Evolutionary conservation across 257 asterid species (phyloP).

Genomic region (Perilla frutescens): DNA sequence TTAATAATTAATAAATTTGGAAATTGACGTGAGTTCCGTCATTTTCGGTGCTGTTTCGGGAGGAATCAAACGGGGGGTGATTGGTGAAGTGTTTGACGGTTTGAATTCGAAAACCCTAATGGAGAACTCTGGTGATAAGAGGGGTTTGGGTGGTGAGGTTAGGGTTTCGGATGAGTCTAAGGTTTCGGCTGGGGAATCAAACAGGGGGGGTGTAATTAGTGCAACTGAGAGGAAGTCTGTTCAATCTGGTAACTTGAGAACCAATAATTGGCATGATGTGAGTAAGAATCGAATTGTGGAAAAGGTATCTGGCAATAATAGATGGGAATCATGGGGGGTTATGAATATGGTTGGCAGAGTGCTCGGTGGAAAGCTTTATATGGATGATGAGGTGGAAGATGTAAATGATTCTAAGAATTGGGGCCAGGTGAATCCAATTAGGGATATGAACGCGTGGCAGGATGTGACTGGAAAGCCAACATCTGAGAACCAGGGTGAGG

Average conservation of each 20-base stretch:
- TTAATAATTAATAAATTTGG: conserved; percentile 44
- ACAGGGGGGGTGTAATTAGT: conserved; percentile 24
- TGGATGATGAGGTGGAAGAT: conserved; percentile 43
- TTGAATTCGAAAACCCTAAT: conserved; percentile 45
- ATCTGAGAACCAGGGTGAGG: conserved; percentile 9
- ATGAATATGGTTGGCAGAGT: conserved; percentile 57
- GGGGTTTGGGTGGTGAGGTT: conserved; percentile 43
- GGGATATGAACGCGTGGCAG: conserved; percentile 31
- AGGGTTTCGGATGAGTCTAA: conserved; percentile 51
- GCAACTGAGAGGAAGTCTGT: conserved; percentile 26
- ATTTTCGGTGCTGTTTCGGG: conserved; percentile 33
- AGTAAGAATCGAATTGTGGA: conserved; percentile 32
- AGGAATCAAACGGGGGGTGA: conserved; percentile 31
- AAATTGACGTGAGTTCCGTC: conserved; percentile 28
- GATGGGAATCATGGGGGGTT: conserved; percentile 46
- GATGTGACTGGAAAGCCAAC: conserved; percentile 23
- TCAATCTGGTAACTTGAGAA: conserved; percentile 26
- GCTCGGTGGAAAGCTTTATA: conserved; percentile 42
- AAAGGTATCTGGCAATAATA: conserved; percentile 28
- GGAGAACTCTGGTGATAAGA: conserved; percentile 38
- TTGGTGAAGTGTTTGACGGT: conserved; percentile 33
- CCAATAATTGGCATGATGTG: conserved; percentile 10
- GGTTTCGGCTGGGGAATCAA: conserved; percentile 37
- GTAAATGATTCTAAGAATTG: conserved; percentile 16
- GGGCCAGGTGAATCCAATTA: conserved; percentile 12